A percentile compares a stretch with the other conserved stretches of the same genome.
Conservation (phyloP, 176 grass and related monocot species). For the Triticum timopheevii region DNA sequence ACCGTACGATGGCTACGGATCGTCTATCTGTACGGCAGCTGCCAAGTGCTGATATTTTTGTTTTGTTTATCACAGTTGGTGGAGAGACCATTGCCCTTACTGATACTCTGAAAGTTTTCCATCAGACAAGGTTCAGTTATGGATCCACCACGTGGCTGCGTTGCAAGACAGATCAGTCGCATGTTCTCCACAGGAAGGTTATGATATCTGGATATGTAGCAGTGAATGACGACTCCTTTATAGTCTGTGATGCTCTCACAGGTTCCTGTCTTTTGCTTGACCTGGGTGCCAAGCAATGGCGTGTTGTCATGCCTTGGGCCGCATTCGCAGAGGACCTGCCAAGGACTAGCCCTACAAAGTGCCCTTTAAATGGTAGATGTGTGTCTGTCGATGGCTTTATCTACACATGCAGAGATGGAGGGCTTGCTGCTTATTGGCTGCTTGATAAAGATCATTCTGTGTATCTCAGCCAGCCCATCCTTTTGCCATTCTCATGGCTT, state of each 20-base stretch:
- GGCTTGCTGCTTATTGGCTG: background rate
- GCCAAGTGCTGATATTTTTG: background rate
- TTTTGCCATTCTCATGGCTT: background rate
- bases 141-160: background rate
- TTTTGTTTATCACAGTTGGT: background rate
- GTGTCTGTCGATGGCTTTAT: background rate
- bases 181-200: background rate
- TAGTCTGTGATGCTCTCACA: background rate
- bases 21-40: background rate
- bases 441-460: background rate
- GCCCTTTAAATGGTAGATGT: background rate
- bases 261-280: background rate
- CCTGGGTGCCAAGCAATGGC: background rate
- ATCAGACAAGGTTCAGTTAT: background rate
- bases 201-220: background rate
- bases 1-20: background rate
- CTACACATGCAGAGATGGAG: background rate
- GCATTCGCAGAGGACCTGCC: background rate
- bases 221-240: background rate
- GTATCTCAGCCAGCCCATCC: background rate
- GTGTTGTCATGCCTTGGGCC: background rate
- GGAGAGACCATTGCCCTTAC: background rate
- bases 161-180: no score
- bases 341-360: no score
- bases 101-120: background rate